Base-by-base conservation (phyloP, 169 alveolate species). In the Cryptosporidium parvum region DNA sequence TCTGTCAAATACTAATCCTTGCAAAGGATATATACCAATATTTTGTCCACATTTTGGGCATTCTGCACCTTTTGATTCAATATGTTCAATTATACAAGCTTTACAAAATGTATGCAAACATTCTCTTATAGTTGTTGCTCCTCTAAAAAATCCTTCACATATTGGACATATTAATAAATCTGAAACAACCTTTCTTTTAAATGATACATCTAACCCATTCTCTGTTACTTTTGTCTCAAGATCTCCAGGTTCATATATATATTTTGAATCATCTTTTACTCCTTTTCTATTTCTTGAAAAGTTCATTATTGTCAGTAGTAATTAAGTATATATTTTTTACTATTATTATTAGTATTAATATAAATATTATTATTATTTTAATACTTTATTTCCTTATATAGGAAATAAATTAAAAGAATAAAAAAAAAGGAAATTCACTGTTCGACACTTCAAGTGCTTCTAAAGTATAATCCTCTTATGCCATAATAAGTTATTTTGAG, bases 81-180 rank as follows among this genome's bases (percentile, higher is more conserved):
- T 91, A 85, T 85, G 85, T 29, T 45, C 65, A 35, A 71, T 84
- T 29, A 92, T 85, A 59, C 95, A 92, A 71, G 84, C 58, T 12
- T 84, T 91, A 68, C 95, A 92, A 85, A 92, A 92, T 45, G 95
- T 89, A 85, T 92, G 95, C 39, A 92, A 75, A 67, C 95, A 92
- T 39, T 92, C 95, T 58, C 86, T 86, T 39, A 92, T 86, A 51
- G 95, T 92, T 51, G 91, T 91, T 16, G 93, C 95, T 10, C 89
- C 93, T 18, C 95, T 51, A 69, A 92, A 91, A 91, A 85, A 92
- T 29, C 95, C 95, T 16, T 48, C 62, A 52, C 95, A 92, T 16
- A 92, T 69, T 23, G 93, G 91, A 16, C 95, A 92, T 26, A 92
- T 48, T 61, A 92, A 61, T 33, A 92, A 61, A 71, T 91, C 92